These are phyloP conservation scores for Grosmannia serpens DNA, from an alignment of 2,329 filamentous ascomycete genomes.

Conservation along the genomic window DNA sequence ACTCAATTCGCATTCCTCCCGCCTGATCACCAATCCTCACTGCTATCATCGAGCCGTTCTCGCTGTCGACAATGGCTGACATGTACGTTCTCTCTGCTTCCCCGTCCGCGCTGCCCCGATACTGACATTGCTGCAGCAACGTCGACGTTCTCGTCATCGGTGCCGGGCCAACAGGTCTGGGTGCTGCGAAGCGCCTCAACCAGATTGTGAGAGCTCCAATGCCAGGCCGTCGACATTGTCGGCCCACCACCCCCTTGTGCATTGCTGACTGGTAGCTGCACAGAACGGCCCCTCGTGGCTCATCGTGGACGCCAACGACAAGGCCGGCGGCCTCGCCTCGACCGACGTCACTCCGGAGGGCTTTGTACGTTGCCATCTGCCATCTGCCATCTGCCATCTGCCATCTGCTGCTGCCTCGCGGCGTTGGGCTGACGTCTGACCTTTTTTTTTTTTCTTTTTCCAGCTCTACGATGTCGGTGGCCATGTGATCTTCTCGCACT, in stretches of 20 bases:
- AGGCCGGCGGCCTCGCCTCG: constrained; percentile 86
- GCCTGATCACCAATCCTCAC: neutral
- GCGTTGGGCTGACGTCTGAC: neutral
- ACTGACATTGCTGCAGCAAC: constrained; percentile 41
- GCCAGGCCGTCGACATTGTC: no score
- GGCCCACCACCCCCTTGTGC: neutral
- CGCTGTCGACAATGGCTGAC: neutral
- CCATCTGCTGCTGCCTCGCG: constrained; percentile 2
- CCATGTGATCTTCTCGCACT: constrained; percentile 98
- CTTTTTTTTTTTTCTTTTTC: neutral
- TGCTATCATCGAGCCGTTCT: neutral
- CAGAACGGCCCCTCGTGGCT: constrained; percentile 91
- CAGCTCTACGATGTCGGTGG: constrained; percentile 97
- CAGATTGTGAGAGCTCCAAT: constrained; percentile 62
- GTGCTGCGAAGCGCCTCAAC: constrained; percentile 94
- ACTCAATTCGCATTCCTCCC: neutral
- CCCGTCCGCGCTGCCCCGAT: neutral
- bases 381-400: no score
- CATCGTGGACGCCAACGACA: constrained; percentile 86
- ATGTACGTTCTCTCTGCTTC: constrained; percentile 1
- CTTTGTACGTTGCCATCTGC: constrained; percentile 84
- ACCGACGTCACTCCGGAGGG: constrained; percentile 93
- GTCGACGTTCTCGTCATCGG: constrained; percentile 98
- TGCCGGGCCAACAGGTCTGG: constrained; percentile 91
- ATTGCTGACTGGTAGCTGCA: constrained; percentile 10